These are phyloP conservation scores for Diaporthe citrichinensis DNA, from an alignment of 2,329 filamentous ascomycete genomes.

Conservation along the genomic window DNA sequence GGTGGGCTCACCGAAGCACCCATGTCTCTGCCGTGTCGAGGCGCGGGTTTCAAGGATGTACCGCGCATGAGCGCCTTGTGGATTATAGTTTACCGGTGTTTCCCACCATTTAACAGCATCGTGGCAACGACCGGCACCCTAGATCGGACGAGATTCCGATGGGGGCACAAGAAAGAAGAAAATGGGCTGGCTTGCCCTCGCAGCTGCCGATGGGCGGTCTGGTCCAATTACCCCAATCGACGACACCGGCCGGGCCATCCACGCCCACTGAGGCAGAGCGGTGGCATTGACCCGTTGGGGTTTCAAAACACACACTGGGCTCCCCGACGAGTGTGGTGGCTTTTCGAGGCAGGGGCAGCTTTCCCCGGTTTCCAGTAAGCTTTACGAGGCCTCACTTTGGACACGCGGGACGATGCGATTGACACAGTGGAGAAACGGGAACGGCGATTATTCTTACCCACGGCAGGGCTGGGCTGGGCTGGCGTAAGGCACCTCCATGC, in stretches of 20 bases:
- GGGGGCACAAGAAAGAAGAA: not conserved
- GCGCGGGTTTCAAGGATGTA: conserved; percentile 20
- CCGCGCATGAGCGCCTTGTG: conserved; percentile 8
- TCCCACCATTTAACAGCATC: not conserved
- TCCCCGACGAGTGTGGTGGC: conserved; percentile 2
- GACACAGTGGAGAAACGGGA: conserved; percentile 17
- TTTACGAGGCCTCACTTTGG: conserved; percentile 15
- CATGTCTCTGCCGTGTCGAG: conserved; percentile 17
- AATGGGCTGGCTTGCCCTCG: not conserved
- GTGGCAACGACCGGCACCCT: conserved; percentile 11
- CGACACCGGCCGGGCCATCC: not conserved
- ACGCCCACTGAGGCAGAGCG: not conserved
- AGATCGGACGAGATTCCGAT: conserved; percentile 17
- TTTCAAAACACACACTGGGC: conserved; percentile 20
- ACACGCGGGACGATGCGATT: not conserved
- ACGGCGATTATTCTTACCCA: not conserved
- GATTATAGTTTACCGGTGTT: conserved; percentile 15
- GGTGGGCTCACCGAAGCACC: conserved; percentile 2
- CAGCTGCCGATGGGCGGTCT: conserved; percentile 26
- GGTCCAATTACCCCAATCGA: not conserved
- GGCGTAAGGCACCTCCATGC: conserved; percentile 7
- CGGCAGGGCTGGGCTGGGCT: conserved; percentile 12
- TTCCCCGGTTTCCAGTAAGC: conserved; percentile 28
- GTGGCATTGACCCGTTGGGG: conserved; percentile 27
- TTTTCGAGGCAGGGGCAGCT: not conserved